phyloP scores from a whole-genome alignment of 805 yeast species.

The Teunomyces barrocoloradensis region DNA sequence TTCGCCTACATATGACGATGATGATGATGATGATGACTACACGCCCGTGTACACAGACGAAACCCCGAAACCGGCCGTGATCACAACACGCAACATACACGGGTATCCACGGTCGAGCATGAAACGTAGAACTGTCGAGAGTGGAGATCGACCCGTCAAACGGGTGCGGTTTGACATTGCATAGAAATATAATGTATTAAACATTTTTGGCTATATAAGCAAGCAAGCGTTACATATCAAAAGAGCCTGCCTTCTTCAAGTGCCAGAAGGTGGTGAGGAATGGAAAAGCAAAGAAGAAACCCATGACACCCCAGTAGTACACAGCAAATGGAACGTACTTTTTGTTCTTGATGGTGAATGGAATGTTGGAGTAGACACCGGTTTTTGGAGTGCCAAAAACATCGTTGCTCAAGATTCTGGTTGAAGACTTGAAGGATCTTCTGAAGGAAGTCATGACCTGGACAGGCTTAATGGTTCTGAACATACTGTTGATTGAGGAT shows the following conservation, averaged over 20 bases:
- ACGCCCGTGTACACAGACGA: constrained; percentile 8
- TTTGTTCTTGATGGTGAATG: constrained; percentile 93
- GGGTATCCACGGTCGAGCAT: constrained; percentile 5
- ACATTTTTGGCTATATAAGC: not conserved
- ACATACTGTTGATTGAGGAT: constrained; percentile 1
- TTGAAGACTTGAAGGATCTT: constrained; percentile 48
- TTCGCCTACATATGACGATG: not conserved
- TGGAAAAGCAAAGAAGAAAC: constrained; percentile 52
- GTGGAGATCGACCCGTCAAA: constrained; percentile 10
- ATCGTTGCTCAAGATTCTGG: constrained; percentile 30
- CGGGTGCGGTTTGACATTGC: constrained; percentile 31
- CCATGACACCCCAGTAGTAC: constrained; percentile 73
- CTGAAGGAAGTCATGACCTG: constrained; percentile 11
- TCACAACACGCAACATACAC: not conserved
- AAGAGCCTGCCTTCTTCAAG: constrained; percentile 78
- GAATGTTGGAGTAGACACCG: constrained; percentile 89
- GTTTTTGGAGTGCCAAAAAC: constrained; percentile 38
- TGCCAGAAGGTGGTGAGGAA: constrained; percentile 77
- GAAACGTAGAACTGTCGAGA: constrained; percentile 5
- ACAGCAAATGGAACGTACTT: constrained; percentile 77
- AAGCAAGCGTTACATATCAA: constrained; percentile 3
- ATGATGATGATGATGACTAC: constrained; percentile 10
- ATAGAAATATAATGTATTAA: not conserved
- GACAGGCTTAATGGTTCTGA: constrained; percentile 16
- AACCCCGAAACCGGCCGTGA: not conserved